Conservation (phyloP, 2,329 filamentous ascomycete species). For the Trichophyton schoenleinii region DNA sequence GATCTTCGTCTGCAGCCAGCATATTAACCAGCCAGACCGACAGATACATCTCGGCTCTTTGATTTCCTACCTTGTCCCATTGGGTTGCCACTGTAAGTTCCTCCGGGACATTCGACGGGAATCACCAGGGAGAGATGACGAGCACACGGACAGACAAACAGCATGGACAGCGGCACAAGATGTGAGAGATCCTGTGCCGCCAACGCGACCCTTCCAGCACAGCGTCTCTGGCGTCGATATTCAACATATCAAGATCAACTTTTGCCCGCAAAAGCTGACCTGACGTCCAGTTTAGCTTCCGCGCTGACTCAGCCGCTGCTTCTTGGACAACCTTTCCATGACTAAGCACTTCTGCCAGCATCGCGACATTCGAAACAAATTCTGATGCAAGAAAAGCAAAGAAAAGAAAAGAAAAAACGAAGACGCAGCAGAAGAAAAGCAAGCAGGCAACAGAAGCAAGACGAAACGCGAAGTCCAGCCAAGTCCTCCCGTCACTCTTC, state of each 20-base stretch:
- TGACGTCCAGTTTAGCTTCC: neutral
- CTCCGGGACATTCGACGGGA: neutral
- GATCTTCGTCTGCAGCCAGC: neutral
- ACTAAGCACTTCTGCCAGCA: neutral
- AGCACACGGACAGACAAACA: neutral
- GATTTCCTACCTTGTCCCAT: neutral
- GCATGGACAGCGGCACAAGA: neutral
- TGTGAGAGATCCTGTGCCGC: neutral
- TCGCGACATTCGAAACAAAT: no score
- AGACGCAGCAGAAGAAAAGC: neutral
- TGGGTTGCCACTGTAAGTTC: neutral
- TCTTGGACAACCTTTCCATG: neutral
- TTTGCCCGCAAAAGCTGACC: neutral
- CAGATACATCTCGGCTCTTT: neutral
- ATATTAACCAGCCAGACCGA: neutral
- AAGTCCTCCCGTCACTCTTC: neutral
- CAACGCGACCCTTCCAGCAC: neutral
- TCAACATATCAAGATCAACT: neutral
- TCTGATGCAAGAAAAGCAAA: no score
- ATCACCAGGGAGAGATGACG: neutral
- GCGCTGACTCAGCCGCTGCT: neutral
- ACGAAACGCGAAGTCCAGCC: neutral
- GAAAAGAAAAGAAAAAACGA: neutral
- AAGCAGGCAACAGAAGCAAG: neutral
- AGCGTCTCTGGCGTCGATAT: neutral